Evolutionary conservation across 805 yeast species (phyloP).

Genomic region (Yarrowia bubula): DNA sequence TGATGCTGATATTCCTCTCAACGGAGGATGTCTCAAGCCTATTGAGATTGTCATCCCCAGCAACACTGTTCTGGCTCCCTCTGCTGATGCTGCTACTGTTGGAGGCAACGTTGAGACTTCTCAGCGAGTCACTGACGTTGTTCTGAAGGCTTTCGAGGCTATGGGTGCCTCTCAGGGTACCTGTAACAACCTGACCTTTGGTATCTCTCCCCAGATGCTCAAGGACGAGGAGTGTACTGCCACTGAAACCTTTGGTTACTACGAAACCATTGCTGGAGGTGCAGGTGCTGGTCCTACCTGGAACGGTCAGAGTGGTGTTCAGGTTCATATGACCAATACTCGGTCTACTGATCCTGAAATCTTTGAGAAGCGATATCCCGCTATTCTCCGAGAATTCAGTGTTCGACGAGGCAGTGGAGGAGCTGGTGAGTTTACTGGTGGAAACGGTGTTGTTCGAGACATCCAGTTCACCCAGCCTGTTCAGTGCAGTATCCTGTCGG

Average conservation of each 20-base stretch:
- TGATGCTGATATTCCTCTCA: constrained; percentile 83
- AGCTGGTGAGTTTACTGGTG: constrained; percentile 67
- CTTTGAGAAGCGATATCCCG: constrained; percentile 86
- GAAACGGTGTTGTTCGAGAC: constrained; percentile 83
- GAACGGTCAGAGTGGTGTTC: constrained; percentile 87
- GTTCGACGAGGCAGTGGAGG: constrained; percentile 80
- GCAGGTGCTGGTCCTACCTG: constrained; percentile 88
- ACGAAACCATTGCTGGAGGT: constrained; percentile 95
- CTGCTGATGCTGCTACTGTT: constrained; percentile 85
- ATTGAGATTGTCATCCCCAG: constrained; percentile 64
- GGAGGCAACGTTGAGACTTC: constrained; percentile 95
- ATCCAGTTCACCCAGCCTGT: constrained; percentile 73
- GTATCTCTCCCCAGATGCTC: constrained; percentile 59
- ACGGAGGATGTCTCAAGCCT: constrained; percentile 88
- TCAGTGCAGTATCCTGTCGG: constrained; percentile 78
- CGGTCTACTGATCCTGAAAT: constrained; percentile 89
- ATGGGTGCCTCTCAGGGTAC: constrained; percentile 97
- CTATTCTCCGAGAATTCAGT: constrained; percentile 66
- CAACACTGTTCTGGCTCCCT: constrained; percentile 67
- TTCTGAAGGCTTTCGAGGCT: constrained; percentile 79
- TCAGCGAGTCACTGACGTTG: constrained; percentile 87
- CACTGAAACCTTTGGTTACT: constrained; percentile 76
- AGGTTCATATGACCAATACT: constrained; percentile 91
- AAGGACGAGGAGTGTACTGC: constrained; percentile 40
- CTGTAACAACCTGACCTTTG: constrained; percentile 91